Conservation (phyloP, 1,139 yeast species). For the Scheffersomyces cryptocercus region DNA sequence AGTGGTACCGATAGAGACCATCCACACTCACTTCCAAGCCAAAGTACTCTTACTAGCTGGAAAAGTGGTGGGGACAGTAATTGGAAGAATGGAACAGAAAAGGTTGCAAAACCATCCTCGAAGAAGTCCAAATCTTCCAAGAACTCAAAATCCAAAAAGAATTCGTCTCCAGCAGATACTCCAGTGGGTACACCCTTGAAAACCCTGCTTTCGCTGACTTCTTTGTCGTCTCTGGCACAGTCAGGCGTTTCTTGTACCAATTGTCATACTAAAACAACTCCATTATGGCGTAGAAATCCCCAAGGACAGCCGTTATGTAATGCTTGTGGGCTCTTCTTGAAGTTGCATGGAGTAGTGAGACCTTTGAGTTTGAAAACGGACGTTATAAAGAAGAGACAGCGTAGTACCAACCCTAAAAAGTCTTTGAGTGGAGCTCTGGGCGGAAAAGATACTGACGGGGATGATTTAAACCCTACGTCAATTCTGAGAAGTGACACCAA, state of each 20-base stretch:
- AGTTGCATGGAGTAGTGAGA: constrained; percentile 28
- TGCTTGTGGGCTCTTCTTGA: constrained; percentile 29
- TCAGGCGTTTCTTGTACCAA: constrained; percentile 20
- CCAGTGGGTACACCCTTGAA: background rate
- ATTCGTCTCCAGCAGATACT: constrained; percentile 1
- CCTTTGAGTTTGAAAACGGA: constrained; percentile 29
- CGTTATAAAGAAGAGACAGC: constrained; percentile 28
- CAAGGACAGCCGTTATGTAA: constrained; percentile 30
- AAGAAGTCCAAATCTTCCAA: constrained; percentile 1
- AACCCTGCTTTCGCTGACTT: background rate
- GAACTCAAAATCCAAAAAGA: constrained; percentile 1
- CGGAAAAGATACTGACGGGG: constrained; percentile 17
- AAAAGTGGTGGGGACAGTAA: background rate
- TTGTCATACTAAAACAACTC: constrained; percentile 28
- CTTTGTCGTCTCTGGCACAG: background rate
- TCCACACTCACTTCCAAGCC: constrained; percentile 2
- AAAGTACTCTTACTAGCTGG: background rate
- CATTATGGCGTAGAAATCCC: constrained; percentile 29
- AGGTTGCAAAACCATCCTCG: constrained; percentile 1
- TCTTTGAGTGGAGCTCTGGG: constrained; percentile 1
- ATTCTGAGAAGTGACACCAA: constrained; percentile 14
- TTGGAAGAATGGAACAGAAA: background rate
- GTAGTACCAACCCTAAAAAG: constrained; percentile 13
- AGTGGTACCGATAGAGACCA: background rate
- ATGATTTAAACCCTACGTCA: constrained; percentile 25